Base-by-base conservation (phyloP, 306 rosid genomes). In the Psophocarpus tetragonolobus region DNA sequence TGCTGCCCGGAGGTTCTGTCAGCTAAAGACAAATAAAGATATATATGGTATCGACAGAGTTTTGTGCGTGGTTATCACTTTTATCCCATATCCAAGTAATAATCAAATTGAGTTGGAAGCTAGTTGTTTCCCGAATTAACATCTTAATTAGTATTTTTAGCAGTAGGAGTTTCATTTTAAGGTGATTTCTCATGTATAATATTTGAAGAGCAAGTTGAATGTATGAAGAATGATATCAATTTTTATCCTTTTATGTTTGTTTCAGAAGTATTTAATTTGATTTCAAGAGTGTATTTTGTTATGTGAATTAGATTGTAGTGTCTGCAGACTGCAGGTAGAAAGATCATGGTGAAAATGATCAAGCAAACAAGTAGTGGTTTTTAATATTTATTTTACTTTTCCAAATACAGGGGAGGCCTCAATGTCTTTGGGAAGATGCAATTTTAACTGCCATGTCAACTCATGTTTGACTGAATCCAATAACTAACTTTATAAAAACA, bases 391-490 rank as follows among this genome's bases (percentile, higher is more conserved):
- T 58, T 36, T 11, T 29, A n/a, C 13, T 26, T 45, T 45, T 27
- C 82, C 47, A 23, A 12, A 44, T 51, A 20, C 48, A 35, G 39
- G 1, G 30, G 35, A 36, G 61, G 54, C 63, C 54, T 50, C 69
- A 39, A 11, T 51, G 30, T 51, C 27, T 54, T 65, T 72, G 68
- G 47, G 57, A 74, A 29, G 29, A 61, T 67, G 73, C 38, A 33
- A 33, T 44, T 78, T 47, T 48, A 42, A 17, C 68, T 53, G 17
- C 39, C 76, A 18, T 60, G 26, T 68, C 32, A 70, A 61, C 63
- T 50, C 74, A 63, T 68, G 60, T 69, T 47, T 64, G 71, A 80
- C 84, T 33, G 68, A 48, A 26, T 58, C 57, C 5, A 74, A 54
- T 53, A 39, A 41, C 33, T 42, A 71, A 24, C 21, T 64, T 51